phyloP scores from a whole-genome alignment of 768 basidiomycete genomes.

The Mycena capillaripes region DNA sequence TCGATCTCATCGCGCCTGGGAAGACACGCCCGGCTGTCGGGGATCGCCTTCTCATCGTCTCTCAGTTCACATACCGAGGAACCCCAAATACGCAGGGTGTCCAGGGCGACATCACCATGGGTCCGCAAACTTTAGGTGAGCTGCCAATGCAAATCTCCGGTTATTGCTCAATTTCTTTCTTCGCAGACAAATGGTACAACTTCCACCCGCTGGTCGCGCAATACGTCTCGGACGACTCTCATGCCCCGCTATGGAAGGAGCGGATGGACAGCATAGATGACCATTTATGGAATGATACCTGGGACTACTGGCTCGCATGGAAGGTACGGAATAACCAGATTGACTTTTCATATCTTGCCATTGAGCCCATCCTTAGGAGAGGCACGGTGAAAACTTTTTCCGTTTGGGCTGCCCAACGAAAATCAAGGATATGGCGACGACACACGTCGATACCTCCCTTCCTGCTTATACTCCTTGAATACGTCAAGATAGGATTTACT shows the following conservation, averaged over 20 bases:
- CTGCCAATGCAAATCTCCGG: not conserved
- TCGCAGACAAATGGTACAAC: constrained; percentile 36
- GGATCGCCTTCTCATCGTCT: constrained; percentile 32
- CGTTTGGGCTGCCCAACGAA: constrained; percentile 35
- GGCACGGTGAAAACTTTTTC: constrained; percentile 34
- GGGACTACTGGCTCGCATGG: constrained; percentile 32
- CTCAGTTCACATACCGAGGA: constrained; percentile 33
- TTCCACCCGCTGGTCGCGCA: constrained; percentile 38
- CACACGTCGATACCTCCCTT: constrained; percentile 27
- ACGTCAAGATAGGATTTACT: constrained; percentile 19
- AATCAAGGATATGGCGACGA: constrained; percentile 25
- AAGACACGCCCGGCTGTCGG: constrained; percentile 29
- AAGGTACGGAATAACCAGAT: constrained; percentile 17
- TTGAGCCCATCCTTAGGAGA: not conserved
- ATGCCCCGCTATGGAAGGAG: constrained; percentile 29
- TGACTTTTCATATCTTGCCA: too few relatives aligned
- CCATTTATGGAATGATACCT: constrained; percentile 26
- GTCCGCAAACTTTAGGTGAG: constrained; percentile 25
- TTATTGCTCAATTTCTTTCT: not conserved
- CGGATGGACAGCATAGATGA: constrained; percentile 32
- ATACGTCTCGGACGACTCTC: constrained; percentile 32
- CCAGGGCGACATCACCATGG: constrained; percentile 33
- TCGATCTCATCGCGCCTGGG: constrained; percentile 31
- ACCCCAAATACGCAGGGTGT: constrained; percentile 19
- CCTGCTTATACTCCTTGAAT: constrained; percentile 30